Conservation (phyloP, 2,329 filamentous ascomycete genomes). For the Aspergillus pseudonomiae region DNA sequence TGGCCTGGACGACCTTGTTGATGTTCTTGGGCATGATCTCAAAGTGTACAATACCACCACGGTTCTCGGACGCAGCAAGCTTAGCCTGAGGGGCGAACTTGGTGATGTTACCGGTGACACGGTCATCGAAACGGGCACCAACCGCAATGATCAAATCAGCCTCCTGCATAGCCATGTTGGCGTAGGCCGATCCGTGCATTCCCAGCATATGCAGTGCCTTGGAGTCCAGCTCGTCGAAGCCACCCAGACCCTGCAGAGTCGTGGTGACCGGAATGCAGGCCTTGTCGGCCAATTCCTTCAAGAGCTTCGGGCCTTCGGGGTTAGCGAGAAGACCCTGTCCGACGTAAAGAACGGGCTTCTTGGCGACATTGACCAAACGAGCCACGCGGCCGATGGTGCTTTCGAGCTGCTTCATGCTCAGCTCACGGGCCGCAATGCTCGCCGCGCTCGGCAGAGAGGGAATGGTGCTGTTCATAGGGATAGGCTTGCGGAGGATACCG, state of each 20-base stretch:
- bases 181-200: slow-evolving; percentile 96
- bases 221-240: slow-evolving; percentile 87
- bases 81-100: slow-evolving; percentile 91
- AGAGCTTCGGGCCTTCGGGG: slow-evolving; percentile 74
- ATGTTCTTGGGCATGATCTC: slow-evolving; percentile 99
- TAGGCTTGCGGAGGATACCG: slow-evolving; percentile 77
- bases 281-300: slow-evolving; percentile 89
- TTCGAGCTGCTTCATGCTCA: slow-evolving; percentile 72
- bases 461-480: slow-evolving; percentile 73
- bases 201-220: slow-evolving; percentile 98
- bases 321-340: slow-evolving; percentile 85
- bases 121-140: slow-evolving; percentile 93
- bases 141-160: slow-evolving; percentile 94
- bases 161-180: slow-evolving; percentile 97
- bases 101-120: slow-evolving; percentile 77
- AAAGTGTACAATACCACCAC: slow-evolving; percentile 95
- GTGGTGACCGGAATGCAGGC: slow-evolving; percentile 91
- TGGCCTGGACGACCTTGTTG: slow-evolving; percentile 98
- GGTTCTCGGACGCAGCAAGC: slow-evolving; percentile 77
- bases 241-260: slow-evolving; percentile 89
- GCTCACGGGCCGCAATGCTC: slow-evolving; percentile 74
- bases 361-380: slow-evolving; percentile 79
- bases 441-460: slow-evolving; percentile 85
- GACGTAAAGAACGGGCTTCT: slow-evolving; percentile 94
- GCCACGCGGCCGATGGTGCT: slow-evolving; percentile 76